Base-by-base conservation (phyloP, 2,329 filamentous ascomycete species). In the Xylaria sp. region DNA sequence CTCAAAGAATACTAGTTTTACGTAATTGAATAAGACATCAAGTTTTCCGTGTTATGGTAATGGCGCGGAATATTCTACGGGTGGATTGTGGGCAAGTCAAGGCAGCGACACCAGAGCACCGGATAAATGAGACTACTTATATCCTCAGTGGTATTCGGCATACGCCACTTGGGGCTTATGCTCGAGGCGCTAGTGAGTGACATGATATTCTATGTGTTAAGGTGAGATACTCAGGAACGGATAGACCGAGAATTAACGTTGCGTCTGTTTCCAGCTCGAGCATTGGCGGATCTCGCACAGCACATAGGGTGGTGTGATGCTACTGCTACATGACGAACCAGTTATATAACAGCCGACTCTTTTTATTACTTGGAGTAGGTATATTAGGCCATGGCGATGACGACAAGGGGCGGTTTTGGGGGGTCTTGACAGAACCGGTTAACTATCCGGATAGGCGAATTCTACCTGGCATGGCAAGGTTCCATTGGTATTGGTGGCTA, bases 281-380 rank as follows among this genome's bases (percentile, higher is more conserved):
- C 8, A 25, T 35, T 60, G 18, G 25, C 12, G 60, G 48, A 59
- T 65, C 61, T 62, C 51, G 27, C 27, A 44, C 44, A 29, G 9
- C 44, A 18, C 23, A 54, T 37, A 51, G 18, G 47, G 58, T 32
- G 71, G 66, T 69, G 68, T 59, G 64, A 72, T 75, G 67, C 71
- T 72, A 72, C 71, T 73, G 55, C 70, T 73, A 72, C 72, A 63
- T 73, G 66, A 59, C 65, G 61, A 59, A 62, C 70, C 64, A 48
- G 57, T 61, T 44, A 63, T 44, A 66, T 68, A 70, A 68, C 35
- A 73, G 69, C 70, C 74, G 70, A 67, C 18, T 27, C 48, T 50
- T 63, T 35, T 69, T 44, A 35, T 61, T 53, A 44, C 44, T 58
- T 55, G 32, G 48, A 63, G n/a, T 27, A 32, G 55, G 32, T 55